A percentile compares a stretch with the other conserved stretches of the same genome.
phyloP scores from a whole-genome alignment of 1,284 basidiomycete genomes.

The Apiotrichum sp. region DNA sequence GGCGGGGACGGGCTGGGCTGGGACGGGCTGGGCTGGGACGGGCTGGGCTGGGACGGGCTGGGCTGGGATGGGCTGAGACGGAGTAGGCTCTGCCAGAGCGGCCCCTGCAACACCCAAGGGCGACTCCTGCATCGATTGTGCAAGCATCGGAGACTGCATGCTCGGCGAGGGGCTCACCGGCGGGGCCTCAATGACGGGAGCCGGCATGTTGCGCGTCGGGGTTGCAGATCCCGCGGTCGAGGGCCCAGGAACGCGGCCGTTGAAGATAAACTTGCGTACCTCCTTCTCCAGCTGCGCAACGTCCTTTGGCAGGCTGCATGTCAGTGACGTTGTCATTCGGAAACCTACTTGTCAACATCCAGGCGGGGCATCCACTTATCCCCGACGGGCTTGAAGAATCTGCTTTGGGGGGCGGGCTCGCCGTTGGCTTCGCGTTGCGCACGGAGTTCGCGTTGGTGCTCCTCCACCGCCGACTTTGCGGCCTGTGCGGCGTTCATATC shows the following conservation, averaged over 20 bases:
- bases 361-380: conserved; percentile 77
- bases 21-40: too few relatives aligned
- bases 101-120: too few relatives aligned
- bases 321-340: neutral
- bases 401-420: conserved; percentile 54
- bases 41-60: too few relatives aligned
- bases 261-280: conserved; percentile 60
- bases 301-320: conserved; percentile 61
- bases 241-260: conserved; percentile 25
- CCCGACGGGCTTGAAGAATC: conserved; percentile 70
- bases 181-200: neutral
- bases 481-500: conserved; percentile 93
- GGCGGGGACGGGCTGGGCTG: too few relatives aligned
- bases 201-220: neutral
- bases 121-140: too few relatives aligned
- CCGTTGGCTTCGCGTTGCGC: conserved; percentile 67
- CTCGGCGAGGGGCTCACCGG: neutral
- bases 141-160: neutral
- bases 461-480: conserved; percentile 86
- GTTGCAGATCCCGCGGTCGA: conserved; percentile 3
- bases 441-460: conserved; percentile 80
- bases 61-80: too few relatives aligned
- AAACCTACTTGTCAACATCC: conserved; percentile 53
- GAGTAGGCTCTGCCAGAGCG: too few relatives aligned
- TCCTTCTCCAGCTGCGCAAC: conserved; percentile 57